phyloP scores from a whole-genome alignment of 495 filamentous ascomycete species.

The Trichoderma virens region DNA sequence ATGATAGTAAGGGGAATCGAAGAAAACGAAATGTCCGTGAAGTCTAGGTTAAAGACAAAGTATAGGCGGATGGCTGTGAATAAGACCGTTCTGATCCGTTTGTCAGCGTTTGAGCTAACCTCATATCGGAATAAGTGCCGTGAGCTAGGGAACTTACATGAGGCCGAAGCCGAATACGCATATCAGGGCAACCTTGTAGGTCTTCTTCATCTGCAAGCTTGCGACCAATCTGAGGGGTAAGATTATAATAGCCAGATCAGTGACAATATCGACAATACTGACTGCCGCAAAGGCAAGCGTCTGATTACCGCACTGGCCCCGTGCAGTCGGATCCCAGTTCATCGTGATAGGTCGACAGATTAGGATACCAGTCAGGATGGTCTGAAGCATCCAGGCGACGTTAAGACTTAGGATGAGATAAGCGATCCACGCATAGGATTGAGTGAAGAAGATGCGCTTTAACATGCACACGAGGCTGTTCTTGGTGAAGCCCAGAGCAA shows the following conservation, averaged over 20 bases:
- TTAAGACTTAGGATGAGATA: neutral
- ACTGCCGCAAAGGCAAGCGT: constrained; percentile 7
- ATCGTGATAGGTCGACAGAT: constrained; percentile 9
- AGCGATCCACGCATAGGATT: neutral
- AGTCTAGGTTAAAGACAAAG: constrained; percentile 1
- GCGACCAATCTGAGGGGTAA: constrained; percentile 8
- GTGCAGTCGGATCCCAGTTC: constrained; percentile 11
- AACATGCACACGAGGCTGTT: constrained; percentile 8
- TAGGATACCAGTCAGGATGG: constrained; percentile 9
- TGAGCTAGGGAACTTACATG: constrained; percentile 6
- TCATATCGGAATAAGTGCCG: neutral
- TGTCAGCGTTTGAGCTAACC: neutral
- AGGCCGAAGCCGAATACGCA: constrained; percentile 11
- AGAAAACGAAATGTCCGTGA: constrained; percentile 8
- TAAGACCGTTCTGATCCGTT: constrained; percentile 1
- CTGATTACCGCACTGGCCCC: constrained; percentile 10
- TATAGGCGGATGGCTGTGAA: constrained; percentile 11
- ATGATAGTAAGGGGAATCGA: neutral
- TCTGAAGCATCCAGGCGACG: constrained; percentile 11
- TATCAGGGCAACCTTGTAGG: constrained; percentile 10
- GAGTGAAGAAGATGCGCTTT: constrained; percentile 13
- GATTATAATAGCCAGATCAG: constrained; percentile 9
- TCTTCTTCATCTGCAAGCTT: neutral
- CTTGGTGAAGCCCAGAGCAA: constrained; percentile 10
- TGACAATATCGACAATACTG: constrained; percentile 9